Conservation (phyloP, 106 monocot genomes). For the Posidonia australis region DNA sequence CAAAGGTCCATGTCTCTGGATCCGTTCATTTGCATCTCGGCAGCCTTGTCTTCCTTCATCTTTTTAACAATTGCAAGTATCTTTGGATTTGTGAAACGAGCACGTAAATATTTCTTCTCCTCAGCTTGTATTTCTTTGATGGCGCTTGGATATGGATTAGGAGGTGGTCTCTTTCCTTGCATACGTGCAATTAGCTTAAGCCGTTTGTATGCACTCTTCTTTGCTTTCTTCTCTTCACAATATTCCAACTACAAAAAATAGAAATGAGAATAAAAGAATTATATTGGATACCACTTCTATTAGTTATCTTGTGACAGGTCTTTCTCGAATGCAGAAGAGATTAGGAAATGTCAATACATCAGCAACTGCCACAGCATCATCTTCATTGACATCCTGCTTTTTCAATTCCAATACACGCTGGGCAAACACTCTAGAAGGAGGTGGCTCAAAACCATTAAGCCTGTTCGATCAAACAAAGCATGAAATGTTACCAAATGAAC, state of each 20-base stretch:
- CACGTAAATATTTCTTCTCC: slow-evolving; percentile 53
- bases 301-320: neutral
- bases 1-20: slow-evolving; percentile 1
- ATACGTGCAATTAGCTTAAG: slow-evolving; percentile 54
- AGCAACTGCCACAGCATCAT: slow-evolving; percentile 86
- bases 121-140: slow-evolving; percentile 82
- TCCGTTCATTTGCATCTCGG: slow-evolving; percentile 14
- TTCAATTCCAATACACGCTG: slow-evolving; percentile 80
- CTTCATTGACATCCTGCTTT: slow-evolving; percentile 64
- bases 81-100: slow-evolving; percentile 77
- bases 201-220: slow-evolving; percentile 74
- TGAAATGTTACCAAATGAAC: neutral
- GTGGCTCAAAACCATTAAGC: slow-evolving; percentile 70
- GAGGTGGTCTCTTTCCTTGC: slow-evolving; percentile 65
- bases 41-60: slow-evolving; percentile 58
- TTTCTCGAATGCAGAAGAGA: neutral
- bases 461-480: slow-evolving; percentile 20
- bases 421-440: slow-evolving; percentile 87
- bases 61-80: slow-evolving; percentile 51
- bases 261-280: neutral
- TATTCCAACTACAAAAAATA: slow-evolving; percentile 61
- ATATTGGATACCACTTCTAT: neutral
- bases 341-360: slow-evolving; percentile 39
- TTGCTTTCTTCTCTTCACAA: slow-evolving; percentile 60
- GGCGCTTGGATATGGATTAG: slow-evolving; percentile 77